These are phyloP conservation scores for Cercospora berteroae DNA, from an alignment of 2,329 filamentous ascomycete species.

Conservation along the genomic window DNA sequence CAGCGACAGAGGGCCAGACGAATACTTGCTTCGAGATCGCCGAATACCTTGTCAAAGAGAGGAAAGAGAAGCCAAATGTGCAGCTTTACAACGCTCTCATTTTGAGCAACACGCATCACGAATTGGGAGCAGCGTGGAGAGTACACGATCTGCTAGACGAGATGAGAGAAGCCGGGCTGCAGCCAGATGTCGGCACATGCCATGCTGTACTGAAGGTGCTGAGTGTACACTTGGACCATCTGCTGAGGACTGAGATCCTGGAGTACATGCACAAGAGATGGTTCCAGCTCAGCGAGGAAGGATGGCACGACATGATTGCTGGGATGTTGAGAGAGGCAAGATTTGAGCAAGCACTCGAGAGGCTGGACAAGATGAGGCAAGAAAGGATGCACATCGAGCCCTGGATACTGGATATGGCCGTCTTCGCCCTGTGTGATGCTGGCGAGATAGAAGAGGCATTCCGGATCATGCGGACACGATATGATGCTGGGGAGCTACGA, in stretches of 20 bases:
- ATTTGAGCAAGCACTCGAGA: conserved; percentile 73
- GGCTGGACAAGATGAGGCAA: conserved; percentile 64
- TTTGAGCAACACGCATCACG: conserved; percentile 63
- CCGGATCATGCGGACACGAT: conserved; percentile 61
- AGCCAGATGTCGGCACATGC: conserved; percentile 65
- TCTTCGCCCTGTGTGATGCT: conserved; percentile 68
- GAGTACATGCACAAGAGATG: conserved; percentile 72
- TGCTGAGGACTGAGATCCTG: conserved; percentile 69
- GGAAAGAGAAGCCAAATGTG: conserved; percentile 55
- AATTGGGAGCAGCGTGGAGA: conserved; percentile 63
- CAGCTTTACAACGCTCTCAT: conserved; percentile 73
- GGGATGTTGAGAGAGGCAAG: conserved; percentile 78
- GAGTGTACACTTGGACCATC: conserved; percentile 80
- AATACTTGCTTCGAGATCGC: conserved; percentile 49
- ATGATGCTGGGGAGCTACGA: conserved; percentile 41
- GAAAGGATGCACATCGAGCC: conserved; percentile 56
- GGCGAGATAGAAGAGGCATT: conserved; percentile 77
- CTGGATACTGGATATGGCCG: conserved; percentile 78
- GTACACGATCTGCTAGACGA: conserved; percentile 67
- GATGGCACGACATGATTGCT: conserved; percentile 65
- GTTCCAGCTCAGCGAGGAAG: conserved; percentile 61
- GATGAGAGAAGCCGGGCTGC: conserved; percentile 62
- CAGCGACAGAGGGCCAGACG: conserved; percentile 42
- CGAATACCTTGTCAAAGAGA: conserved; percentile 57
- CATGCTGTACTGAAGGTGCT: conserved; percentile 72